These are phyloP conservation scores for Spiraea crenata DNA, from an alignment of 331 rosid genomes.

Conservation along the genomic window DNA sequence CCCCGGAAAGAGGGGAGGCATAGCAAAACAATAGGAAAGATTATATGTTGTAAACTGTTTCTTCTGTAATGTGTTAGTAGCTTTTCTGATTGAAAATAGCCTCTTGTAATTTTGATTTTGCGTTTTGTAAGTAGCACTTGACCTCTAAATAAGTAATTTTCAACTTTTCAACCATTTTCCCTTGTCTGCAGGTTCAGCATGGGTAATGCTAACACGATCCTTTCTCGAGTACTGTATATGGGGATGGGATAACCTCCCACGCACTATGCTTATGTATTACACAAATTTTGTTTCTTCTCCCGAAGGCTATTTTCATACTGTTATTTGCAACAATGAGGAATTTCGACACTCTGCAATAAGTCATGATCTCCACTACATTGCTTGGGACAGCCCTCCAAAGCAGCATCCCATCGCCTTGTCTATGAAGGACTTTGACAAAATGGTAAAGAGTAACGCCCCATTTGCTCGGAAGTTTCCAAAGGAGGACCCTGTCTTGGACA, in stretches of 20 bases:
- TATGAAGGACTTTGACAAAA: constrained; percentile 68
- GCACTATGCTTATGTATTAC: constrained; percentile 51
- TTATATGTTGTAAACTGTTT: neutral
- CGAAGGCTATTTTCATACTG: constrained; percentile 80
- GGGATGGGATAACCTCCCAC: constrained; percentile 65
- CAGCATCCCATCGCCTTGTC: constrained; percentile 79
- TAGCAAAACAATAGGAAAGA: neutral
- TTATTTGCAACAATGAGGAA: constrained; percentile 73
- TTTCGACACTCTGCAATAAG: constrained; percentile 63
- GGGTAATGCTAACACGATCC: constrained; percentile 51
- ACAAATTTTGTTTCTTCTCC: constrained; percentile 53
- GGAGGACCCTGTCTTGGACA: constrained; percentile 75
- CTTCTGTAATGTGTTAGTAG: constrained; percentile 11
- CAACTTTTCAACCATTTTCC: neutral
- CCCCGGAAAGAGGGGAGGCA: neutral
- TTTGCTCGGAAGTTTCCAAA: constrained; percentile 85
- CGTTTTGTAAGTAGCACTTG: neutral
- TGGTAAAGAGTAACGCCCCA: constrained; percentile 81
- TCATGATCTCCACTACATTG: constrained; percentile 97
- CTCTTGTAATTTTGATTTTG: neutral
- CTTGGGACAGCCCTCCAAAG: constrained; percentile 98
- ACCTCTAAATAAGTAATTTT: neutral
- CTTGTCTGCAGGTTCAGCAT: constrained; percentile 47
- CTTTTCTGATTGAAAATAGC: constrained; percentile 4
- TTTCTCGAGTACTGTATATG: constrained; percentile 55